Base-by-base conservation (phyloP, 2,329 filamentous ascomycete genomes). In the Fusarium dlaminii region DNA sequence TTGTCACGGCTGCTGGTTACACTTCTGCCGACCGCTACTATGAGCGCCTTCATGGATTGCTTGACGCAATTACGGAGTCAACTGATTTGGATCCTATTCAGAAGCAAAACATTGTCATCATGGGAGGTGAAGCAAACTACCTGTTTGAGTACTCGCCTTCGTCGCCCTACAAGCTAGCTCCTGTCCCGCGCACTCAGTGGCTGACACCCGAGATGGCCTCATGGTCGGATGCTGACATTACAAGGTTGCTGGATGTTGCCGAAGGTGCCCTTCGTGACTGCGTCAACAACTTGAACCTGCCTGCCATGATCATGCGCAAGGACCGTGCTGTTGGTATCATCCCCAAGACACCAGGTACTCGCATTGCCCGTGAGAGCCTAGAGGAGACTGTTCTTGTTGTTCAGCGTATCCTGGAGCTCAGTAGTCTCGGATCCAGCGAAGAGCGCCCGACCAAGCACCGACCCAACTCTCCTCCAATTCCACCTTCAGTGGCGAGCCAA, bases 61-160 rank as follows among this genome's bases (percentile, higher is more conserved):
- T 99, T 4, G 92, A 97, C 76, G 93, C 94, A 32, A 89, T 98
- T 27, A 88, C 90, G 58, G 80, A 81, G 11, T 90, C 90, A 2
- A 80, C 87, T 1, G 82, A 84, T 18, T 86, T 97, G 12, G 89
- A 92, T 0, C 83, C 88, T 0, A 80, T 88, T 12, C 91, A 94
- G 78, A 94, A 94, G 79, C 88, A 92, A 76, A 94, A 93, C 76
- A 87, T 99, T 11, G 88, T 98, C 70, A 92, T 99, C 75, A 94
- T 99, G 89, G 96, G 96, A 72, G 96, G 96, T 63, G 96, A 99
- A 83, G 94, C 94, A 68, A 98, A 97, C 84, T 99, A 97, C 82
- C 91, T 98, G 59, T 98, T 98, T 84, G 91, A 91, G 58, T 98
- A 93, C 83, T 89, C 91, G 68, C 84, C 88, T 0, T 83, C 85